phyloP scores from a whole-genome alignment of 441 rosid species.

The Corymbia citriodora region DNA sequence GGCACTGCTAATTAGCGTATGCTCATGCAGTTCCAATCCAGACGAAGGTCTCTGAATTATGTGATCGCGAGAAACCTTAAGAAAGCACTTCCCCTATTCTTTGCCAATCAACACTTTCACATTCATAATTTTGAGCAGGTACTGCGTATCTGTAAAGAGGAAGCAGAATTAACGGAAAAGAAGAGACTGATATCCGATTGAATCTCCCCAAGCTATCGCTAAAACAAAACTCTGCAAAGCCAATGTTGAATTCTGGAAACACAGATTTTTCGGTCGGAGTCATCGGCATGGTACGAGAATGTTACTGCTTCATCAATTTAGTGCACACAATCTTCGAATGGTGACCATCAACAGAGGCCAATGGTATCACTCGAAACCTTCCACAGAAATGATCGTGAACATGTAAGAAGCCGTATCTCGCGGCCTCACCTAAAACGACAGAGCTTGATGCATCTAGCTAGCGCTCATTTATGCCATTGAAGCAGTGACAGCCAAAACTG shows the following conservation, averaged over 20 bases:
- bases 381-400: not conserved
- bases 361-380: not conserved
- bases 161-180: not conserved
- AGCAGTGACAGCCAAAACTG: not conserved
- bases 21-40: fast-evolving
- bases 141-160: fast-evolving
- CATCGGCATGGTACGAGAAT: not conserved
- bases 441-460: not conserved
- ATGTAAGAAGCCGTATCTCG: not conserved
- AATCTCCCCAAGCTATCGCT: not conserved
- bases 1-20: fast-evolving
- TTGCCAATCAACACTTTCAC: not conserved
- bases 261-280: fast-evolving
- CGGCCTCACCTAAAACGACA: not conserved
- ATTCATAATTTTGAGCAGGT: fast-evolving
- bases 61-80: not conserved
- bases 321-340: not conserved
- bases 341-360: not conserved
- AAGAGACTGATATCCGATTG: fast-evolving
- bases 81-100: not conserved
- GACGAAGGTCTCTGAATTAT: not conserved
- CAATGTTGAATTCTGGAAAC: not conserved
- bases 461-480: not conserved
- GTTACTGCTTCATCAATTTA: not conserved
- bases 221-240: no score